Base-by-base conservation (phyloP, 495 filamentous ascomycete genomes). In the Aspergillus mulundensis region DNA sequence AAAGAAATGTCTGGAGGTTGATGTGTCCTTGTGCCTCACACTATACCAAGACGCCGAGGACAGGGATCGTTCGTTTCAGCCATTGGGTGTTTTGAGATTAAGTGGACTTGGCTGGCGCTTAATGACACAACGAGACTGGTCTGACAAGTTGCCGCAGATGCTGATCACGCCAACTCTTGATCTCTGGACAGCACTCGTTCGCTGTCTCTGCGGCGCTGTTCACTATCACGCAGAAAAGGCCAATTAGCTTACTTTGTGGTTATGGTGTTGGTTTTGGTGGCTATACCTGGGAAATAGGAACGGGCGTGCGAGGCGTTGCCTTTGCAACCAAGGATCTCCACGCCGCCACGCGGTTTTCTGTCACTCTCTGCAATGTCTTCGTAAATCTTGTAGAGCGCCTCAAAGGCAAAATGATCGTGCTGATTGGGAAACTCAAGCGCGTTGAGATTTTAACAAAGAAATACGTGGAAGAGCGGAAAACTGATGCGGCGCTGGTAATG, bases 21-120 rank as follows among this genome's bases (percentile, higher is more conserved):
- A 36, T 36, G 32, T 36, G 32, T 10, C 2, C 11, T 7, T 14
- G 32, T 36, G 32, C 32, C 28, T 36, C 32, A 36, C 32, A 14
- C 12, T 36, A 2, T 36, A 7, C 49, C 49, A 40, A 16, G 16
- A 36, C 15, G 12, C 11, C 12, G 16, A 25, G 21, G 43, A 23
- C 38, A 43, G 49, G 30, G 15, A 43, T 53, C 14, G 21, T n/a
- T 50, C 40, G 57, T 40, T 36, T 43, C 38, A 19, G 32, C 32
- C 32, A 36, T 34, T 18, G 57, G 32, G n/a, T 21, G 18, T 3
- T 12, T 25, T 25, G 4, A 46, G 20, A 25, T 15, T 23, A 51
- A 45, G 44, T 45, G 51, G 51, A 25, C 20, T 39, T 42, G 44
- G 5, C 40, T 38, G 57, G 57, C 57, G 57, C 57, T 54, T 60